A percentile compares a stretch with the other conserved stretches of the same genome.
Evolutionary conservation across 352 stramenopile genomes (phyloP).

Genomic region (Phytophthora vignae): DNA sequence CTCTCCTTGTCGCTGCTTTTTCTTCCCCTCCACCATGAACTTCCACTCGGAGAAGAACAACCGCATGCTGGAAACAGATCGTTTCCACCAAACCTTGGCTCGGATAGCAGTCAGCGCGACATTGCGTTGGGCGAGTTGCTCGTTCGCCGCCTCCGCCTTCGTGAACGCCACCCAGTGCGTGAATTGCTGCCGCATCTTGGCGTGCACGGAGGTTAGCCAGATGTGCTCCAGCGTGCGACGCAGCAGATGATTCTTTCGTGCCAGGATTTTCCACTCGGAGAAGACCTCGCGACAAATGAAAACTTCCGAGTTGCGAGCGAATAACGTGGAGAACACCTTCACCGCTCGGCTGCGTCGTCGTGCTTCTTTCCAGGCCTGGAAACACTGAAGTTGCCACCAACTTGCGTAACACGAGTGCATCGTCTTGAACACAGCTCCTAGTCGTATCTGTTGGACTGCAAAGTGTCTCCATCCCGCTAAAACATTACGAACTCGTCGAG

Average conservation of each 20-base stretch:
- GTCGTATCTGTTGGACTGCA: constrained; percentile 13
- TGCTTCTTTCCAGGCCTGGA: constrained; percentile 29
- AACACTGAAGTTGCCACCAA: constrained; percentile 28
- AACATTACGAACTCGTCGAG: constrained; percentile 8
- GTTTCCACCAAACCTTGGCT: constrained; percentile 47
- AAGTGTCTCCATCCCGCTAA: constrained; percentile 20
- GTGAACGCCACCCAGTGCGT: constrained; percentile 36
- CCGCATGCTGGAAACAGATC: constrained; percentile 33
- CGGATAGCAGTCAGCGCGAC: constrained; percentile 42
- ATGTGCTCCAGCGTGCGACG: constrained; percentile 44
- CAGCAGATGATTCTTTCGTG: constrained; percentile 37
- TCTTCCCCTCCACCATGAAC: constrained; percentile 2
- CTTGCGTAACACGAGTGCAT: constrained; percentile 14
- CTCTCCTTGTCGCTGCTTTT: constrained; percentile 17
- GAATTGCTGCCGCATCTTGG: constrained; percentile 46
- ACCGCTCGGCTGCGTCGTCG: constrained; percentile 23
- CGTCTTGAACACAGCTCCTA: constrained; percentile 14
- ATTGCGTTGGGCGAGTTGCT: constrained; percentile 32
- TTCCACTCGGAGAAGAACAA: constrained; percentile 46
- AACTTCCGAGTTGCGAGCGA: constrained; percentile 16
- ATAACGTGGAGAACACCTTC: constrained; percentile 28
- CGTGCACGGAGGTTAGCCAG: constrained; percentile 49
- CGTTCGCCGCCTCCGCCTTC: constrained; percentile 20
- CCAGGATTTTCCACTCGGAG: constrained; percentile 32
- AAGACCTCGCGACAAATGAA: constrained; percentile 18